Percentiles rank a stretch among this genome's conserved stretches.
Evolutionary conservation across 331 rosid genomes (phyloP).

Genomic region (Telfairia occidentalis): DNA sequence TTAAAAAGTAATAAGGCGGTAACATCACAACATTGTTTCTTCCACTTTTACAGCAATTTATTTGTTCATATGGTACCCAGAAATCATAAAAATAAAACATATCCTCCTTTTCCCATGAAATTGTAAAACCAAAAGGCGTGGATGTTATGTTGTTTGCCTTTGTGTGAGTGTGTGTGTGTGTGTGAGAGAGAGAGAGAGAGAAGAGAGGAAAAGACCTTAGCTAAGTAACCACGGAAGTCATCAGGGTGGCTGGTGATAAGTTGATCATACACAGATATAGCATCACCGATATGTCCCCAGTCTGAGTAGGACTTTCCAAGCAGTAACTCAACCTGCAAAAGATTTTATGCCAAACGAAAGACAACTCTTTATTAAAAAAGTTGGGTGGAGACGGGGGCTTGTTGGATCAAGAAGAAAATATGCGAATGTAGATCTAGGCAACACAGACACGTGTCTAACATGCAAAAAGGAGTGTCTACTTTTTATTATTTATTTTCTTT

Average conservation of each 20-base stretch:
- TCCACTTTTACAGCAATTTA: neutral
- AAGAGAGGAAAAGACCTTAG: constrained; percentile 46
- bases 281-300: constrained; percentile 90
- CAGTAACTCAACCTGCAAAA: constrained; percentile 75
- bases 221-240: constrained; percentile 91
- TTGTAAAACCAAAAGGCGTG: neutral
- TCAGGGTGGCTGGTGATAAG: constrained; percentile 65
- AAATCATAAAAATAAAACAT: neutral
- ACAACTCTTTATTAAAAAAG: neutral
- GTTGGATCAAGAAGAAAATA: neutral
- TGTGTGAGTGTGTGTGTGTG: neutral
- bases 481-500: too few species aligned
- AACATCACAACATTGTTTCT: neutral
- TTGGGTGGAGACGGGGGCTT: neutral
- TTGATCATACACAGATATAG: constrained; percentile 69
- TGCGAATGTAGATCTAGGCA: neutral
- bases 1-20: neutral
- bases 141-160: neutral
- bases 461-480: too few species aligned
- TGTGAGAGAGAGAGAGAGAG: neutral
- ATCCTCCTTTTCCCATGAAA: neutral
- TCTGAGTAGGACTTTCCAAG: constrained; percentile 92
- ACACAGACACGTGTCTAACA: too few species aligned
- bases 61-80: neutral
- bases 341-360: constrained; percentile 11